These are phyloP conservation scores for Podaxis sp. DNA, from an alignment of 768 basidiomycete genomes.

Conservation along the genomic window DNA sequence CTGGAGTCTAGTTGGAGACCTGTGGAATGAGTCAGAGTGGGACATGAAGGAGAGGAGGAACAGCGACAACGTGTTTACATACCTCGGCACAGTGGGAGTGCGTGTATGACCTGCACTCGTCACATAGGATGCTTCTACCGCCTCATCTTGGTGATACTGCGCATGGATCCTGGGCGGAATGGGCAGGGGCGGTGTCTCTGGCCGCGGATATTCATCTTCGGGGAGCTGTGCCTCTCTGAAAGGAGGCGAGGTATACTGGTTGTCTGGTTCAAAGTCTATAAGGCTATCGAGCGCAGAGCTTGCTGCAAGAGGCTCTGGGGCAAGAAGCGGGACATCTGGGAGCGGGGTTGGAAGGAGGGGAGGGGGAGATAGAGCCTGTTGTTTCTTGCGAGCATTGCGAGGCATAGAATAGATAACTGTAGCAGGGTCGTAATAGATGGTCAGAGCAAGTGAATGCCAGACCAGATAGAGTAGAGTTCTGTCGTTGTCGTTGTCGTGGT, in stretches of 20 bases:
- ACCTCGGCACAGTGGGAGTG: slow-evolving; percentile 22
- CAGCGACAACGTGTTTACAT: slow-evolving; percentile 12
- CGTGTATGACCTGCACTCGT: slow-evolving; percentile 16
- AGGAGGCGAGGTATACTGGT: slow-evolving; percentile 26
- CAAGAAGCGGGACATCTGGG: slow-evolving; percentile 17
- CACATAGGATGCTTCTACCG: not conserved
- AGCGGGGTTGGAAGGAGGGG: slow-evolving; percentile 27
- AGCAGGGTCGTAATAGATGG: not conserved
- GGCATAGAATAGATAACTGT: slow-evolving; percentile 10
- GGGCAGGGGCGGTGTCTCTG: slow-evolving; percentile 23
- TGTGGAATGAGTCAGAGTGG: slow-evolving; percentile 8
- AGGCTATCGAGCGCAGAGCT: slow-evolving; percentile 13
- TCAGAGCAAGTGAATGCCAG: slow-evolving; percentile 21
- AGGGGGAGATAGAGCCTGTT: slow-evolving; percentile 20
- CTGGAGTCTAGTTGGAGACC: slow-evolving; percentile 6
- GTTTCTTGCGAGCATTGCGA: slow-evolving; percentile 15
- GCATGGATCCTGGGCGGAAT: slow-evolving; percentile 19
- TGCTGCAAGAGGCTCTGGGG: slow-evolving; percentile 2
- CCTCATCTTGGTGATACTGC: slow-evolving; percentile 2
- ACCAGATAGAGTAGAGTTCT: not conserved
- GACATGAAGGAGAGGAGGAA: slow-evolving; percentile 2
- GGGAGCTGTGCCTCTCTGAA: slow-evolving; percentile 26
- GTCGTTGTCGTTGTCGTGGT: slow-evolving; percentile 10
- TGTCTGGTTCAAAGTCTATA: slow-evolving; percentile 21
- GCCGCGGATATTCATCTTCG: not conserved